These are phyloP conservation scores for Tilletia walkeri DNA, from an alignment of 1,284 basidiomycete species.

Conservation along the genomic window DNA sequence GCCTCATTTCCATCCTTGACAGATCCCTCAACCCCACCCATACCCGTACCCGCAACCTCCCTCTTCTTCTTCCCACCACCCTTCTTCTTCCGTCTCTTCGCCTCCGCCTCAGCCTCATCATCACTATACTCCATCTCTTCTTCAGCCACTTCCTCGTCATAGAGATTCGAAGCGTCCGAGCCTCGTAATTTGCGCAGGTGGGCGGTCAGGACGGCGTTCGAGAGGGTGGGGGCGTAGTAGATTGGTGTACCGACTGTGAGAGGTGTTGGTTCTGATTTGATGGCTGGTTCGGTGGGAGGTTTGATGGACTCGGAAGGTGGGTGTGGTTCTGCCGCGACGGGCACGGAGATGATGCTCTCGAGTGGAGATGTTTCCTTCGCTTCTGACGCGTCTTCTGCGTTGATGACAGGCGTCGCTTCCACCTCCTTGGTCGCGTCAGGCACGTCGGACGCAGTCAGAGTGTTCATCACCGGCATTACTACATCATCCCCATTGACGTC, in stretches of 20 bases:
- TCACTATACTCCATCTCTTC: slow-evolving; percentile 86
- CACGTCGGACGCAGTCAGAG: not conserved
- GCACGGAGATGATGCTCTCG: too few species aligned
- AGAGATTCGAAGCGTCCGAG: slow-evolving; percentile 85
- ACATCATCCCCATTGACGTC: slow-evolving; percentile 41
- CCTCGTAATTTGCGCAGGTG: slow-evolving; percentile 69
- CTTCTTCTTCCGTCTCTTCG: slow-evolving; percentile 58
- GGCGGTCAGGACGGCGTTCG: slow-evolving; percentile 73
- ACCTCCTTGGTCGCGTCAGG: too few species aligned
- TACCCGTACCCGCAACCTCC: not conserved
- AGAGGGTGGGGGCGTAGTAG: slow-evolving; percentile 73
- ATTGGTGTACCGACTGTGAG: slow-evolving; percentile 56
- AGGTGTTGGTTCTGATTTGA: not conserved
- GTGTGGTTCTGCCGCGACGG: not conserved
- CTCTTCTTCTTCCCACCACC: slow-evolving; percentile 45
- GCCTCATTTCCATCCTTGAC: not conserved
- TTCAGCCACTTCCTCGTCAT: slow-evolving; percentile 82
- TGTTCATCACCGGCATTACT: not conserved
- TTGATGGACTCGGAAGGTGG: not conserved
- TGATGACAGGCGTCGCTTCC: too few species aligned
- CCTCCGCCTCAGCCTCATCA: slow-evolving; percentile 76
- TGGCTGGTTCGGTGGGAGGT: not conserved
- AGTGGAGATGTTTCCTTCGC: too few species aligned
- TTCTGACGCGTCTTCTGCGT: too few species aligned
- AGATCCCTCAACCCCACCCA: not conserved